phyloP scores from a whole-genome alignment of 306 rosid species.

The Morella rubra region DNA sequence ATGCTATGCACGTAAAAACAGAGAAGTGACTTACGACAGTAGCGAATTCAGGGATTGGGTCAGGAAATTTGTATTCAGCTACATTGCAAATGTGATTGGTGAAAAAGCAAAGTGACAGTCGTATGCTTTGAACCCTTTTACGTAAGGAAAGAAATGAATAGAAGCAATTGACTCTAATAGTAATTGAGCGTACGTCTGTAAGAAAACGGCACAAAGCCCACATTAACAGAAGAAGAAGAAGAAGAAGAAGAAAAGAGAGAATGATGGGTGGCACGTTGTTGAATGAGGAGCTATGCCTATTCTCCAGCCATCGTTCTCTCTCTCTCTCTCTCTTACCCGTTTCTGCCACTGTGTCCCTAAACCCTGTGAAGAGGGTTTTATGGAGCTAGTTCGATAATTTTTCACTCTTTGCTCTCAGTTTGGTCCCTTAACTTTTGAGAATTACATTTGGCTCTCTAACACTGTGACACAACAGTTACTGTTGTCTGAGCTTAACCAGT shows the following conservation, averaged over 20 bases:
- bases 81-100: conserved; percentile 44
- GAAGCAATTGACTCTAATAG: conserved; percentile 21
- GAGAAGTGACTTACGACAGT: conserved; percentile 49
- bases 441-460: neutral
- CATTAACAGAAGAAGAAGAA: neutral
- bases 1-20: neutral
- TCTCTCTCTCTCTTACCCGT: neutral
- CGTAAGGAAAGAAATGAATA: conserved; percentile 29
- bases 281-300: conserved; percentile 21
- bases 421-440: neutral
- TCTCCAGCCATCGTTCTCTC: conserved; percentile 34
- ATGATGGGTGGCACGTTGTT: conserved; percentile 1
- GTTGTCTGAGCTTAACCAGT: no score
- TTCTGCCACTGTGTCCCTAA: neutral
- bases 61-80: conserved; percentile 84
- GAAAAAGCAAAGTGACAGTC: conserved; percentile 24
- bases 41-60: conserved; percentile 93
- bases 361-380: neutral
- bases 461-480: no score
- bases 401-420: neutral
- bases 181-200: conserved; percentile 13
- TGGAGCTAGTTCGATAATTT: neutral
- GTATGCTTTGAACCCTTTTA: conserved; percentile 24
- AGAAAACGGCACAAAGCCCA: conserved; percentile 23
- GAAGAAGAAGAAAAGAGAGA: conserved; percentile 13